Evolutionary conservation across 2,329 filamentous ascomycete species (phyloP).

Genomic region (Sclerotinia trifoliorum): DNA sequence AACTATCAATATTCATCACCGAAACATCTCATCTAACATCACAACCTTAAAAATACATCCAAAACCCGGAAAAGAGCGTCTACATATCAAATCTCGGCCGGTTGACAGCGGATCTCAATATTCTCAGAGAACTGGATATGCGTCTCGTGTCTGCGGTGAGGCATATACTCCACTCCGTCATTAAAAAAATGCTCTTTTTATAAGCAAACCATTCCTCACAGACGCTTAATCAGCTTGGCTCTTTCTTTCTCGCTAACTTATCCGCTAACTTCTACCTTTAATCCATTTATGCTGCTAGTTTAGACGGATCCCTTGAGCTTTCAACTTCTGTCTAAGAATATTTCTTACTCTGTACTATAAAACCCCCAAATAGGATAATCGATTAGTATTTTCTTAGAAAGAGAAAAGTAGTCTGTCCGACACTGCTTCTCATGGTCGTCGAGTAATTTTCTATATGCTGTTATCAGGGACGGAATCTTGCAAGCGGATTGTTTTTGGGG

Average conservation of each 20-base stretch:
- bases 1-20: neutral
- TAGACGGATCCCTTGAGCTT: neutral
- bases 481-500: neutral
- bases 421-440: neutral
- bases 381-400: neutral
- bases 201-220: neutral
- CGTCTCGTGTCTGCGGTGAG: too few species aligned
- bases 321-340: fast-evolving
- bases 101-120: too few species aligned
- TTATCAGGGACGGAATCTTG: too few species aligned
- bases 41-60: too few species aligned
- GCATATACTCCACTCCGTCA: too few species aligned
- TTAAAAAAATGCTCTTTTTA: neutral
- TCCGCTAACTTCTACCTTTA: neutral
- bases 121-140: too few species aligned
- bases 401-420: neutral
- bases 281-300: neutral
- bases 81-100: too few species aligned
- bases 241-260: too few species aligned
- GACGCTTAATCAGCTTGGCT: too few species aligned
- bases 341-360: neutral
- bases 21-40: neutral
- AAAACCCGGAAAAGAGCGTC: too few species aligned
- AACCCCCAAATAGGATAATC: neutral
- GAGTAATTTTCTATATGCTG: too few species aligned